Percentiles rank a stretch among this genome's conserved stretches.
Evolutionary conservation across 2,329 filamentous ascomycete species (phyloP).

Genomic region (Tolypocladium capitatum): DNA sequence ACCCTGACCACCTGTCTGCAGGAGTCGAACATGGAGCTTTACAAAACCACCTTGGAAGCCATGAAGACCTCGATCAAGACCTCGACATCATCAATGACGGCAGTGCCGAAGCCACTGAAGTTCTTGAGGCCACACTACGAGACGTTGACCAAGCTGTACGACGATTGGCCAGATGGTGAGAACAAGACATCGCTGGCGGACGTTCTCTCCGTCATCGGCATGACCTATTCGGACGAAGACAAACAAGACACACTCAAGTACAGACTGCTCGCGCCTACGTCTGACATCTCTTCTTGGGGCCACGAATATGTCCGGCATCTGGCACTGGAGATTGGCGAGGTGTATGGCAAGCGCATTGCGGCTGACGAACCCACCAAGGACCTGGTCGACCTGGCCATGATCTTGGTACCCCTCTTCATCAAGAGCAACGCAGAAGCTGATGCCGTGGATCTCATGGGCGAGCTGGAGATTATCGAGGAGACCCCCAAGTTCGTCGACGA

Average conservation of each 20-base stretch:
- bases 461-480: constrained; percentile 91
- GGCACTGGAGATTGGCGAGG: constrained; percentile 88
- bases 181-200: constrained; percentile 88
- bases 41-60: constrained; percentile 83
- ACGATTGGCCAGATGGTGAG: constrained; percentile 71
- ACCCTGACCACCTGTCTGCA: constrained; percentile 23
- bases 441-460: constrained; percentile 91
- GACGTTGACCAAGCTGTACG: constrained; percentile 73
- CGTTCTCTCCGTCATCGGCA: constrained; percentile 91
- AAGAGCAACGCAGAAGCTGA: constrained; percentile 97
- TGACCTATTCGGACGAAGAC: constrained; percentile 97
- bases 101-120: constrained; percentile 94
- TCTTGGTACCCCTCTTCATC: constrained; percentile 85
- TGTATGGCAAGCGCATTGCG: constrained; percentile 76
- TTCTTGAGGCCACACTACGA: constrained; percentile 96
- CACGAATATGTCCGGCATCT: constrained; percentile 97
- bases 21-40: constrained; percentile 78
- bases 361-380: constrained; percentile 77
- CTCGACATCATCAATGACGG: constrained; percentile 98
- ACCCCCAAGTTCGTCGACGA: constrained; percentile 83
- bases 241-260: constrained; percentile 94
- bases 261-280: constrained; percentile 74
- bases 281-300: constrained; percentile 93
- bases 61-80: constrained; percentile 99
- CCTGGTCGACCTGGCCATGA: constrained; percentile 68